phyloP scores from a whole-genome alignment of 2,329 filamentous ascomycete species.

The Bimuria novae-zelandiae region DNA sequence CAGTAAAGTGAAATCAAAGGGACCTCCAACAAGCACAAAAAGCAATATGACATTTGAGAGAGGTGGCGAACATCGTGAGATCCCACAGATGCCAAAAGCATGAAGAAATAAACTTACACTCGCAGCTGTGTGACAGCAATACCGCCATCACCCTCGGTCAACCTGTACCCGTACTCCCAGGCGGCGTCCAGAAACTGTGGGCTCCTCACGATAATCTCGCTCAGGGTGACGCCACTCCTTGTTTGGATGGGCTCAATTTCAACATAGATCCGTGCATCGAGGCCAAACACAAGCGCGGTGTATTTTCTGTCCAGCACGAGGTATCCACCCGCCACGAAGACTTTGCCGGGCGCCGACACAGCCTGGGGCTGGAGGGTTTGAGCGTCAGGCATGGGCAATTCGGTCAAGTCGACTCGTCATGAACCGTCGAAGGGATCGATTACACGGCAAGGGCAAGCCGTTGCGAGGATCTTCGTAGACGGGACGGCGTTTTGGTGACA shows the following conservation, averaged over 20 bases:
- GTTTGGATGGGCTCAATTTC: constrained; percentile 61
- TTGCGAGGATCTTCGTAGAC: constrained; percentile 4
- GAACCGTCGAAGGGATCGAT: constrained; percentile 3
- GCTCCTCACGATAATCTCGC: constrained; percentile 82
- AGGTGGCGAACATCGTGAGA: constrained; percentile 3
- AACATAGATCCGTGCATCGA: constrained; percentile 67
- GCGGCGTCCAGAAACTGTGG: constrained; percentile 87
- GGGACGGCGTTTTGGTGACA: not conserved
- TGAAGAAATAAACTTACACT: constrained; percentile 63
- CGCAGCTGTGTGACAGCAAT: constrained; percentile 79
- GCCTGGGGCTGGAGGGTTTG: constrained; percentile 33
- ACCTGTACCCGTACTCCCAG: constrained; percentile 84
- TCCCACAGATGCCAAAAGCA: not conserved
- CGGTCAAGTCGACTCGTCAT: constrained; percentile 20
- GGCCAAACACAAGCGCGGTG: constrained; percentile 71
- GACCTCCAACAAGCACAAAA: not conserved
- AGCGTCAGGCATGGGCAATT: constrained; percentile 38
- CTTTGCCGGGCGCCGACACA: constrained; percentile 93
- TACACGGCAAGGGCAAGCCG: not conserved
- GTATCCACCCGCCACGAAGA: constrained; percentile 92
- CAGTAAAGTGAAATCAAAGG: not conserved
- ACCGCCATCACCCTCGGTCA: constrained; percentile 73
- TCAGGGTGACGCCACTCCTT: constrained; percentile 63
- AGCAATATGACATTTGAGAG: not conserved
- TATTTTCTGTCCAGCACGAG: constrained; percentile 88